Conservation (phyloP, 352 stramenopile species). For the Phytophthora sojae region DNA sequence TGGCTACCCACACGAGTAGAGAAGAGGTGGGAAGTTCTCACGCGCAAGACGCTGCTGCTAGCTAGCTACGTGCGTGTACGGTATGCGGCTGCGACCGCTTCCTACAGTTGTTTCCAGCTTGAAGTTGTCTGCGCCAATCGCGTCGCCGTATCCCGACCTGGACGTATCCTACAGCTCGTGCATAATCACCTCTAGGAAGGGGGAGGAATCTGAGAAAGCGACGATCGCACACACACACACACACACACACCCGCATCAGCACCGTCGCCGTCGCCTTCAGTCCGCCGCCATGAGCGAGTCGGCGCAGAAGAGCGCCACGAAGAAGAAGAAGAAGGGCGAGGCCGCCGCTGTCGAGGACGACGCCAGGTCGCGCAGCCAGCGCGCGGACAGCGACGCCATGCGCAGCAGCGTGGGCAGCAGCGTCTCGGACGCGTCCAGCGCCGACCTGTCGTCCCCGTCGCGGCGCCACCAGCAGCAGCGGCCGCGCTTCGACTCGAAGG, state of each 20-base stretch:
- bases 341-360: slow-evolving; percentile 2
- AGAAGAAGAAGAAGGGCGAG: slow-evolving; percentile 32
- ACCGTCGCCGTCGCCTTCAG: not conserved
- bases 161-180: not conserved
- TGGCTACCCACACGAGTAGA: no score
- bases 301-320: slow-evolving; percentile 6
- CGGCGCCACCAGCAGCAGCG: slow-evolving; percentile 39
- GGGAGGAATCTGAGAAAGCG: slow-evolving; percentile 6
- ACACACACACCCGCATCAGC: not conserved
- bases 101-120: not conserved
- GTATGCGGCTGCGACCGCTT: not conserved
- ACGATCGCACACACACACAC: not conserved
- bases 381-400: slow-evolving; percentile 19
- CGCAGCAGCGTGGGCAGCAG: slow-evolving; percentile 41
- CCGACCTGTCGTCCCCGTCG: slow-evolving; percentile 56
- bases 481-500: slow-evolving; percentile 83
- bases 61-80: no score
- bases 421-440: slow-evolving; percentile 68
- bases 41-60: no score
- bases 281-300: slow-evolving; percentile 26
- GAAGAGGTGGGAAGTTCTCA: no score
- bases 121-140: not conserved
- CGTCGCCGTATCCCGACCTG: not conserved
- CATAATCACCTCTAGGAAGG: not conserved
- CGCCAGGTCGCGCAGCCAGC: slow-evolving; percentile 16